Conservation (phyloP, 257 asterid species). For the Osmanthus fragrans region DNA sequence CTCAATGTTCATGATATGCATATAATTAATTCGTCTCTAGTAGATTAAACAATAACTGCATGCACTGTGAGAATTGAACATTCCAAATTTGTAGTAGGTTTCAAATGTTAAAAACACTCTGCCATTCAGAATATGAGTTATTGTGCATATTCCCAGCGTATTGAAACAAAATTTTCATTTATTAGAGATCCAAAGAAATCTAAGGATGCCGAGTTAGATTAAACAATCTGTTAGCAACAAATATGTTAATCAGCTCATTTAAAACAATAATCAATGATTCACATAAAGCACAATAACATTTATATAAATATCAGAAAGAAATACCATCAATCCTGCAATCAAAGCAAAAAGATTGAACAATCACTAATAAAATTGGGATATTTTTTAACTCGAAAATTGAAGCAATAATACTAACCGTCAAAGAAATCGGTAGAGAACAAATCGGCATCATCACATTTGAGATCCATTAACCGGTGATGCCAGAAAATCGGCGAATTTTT, state of each 20-base stretch:
- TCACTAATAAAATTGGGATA: not conserved
- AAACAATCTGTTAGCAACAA: not conserved
- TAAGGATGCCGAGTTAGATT: not conserved
- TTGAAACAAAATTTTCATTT: not conserved
- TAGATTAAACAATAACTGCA: no score
- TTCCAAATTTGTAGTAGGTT: not conserved
- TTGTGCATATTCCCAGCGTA: not conserved
- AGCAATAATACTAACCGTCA: slow-evolving; percentile 47
- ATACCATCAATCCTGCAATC: slow-evolving; percentile 7
- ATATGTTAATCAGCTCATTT: not conserved
- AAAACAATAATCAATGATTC: not conserved
- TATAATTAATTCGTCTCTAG: no score
- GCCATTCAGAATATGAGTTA: not conserved
- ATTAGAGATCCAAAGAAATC: not conserved
- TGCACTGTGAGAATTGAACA: not conserved
- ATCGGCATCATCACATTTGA: slow-evolving; percentile 47
- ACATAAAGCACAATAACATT: not conserved
- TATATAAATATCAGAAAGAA: not conserved
- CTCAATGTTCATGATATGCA: not conserved
- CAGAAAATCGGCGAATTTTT: slow-evolving; percentile 3
- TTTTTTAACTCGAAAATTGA: not conserved
- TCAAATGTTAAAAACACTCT: not conserved
- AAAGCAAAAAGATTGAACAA: slow-evolving; percentile 3
- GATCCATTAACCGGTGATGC: slow-evolving; percentile 48
- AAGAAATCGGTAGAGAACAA: slow-evolving; percentile 38